These are phyloP conservation scores for Phytophthora tentaculata DNA, from an alignment of 352 stramenopile genomes.

Conservation along the genomic window DNA sequence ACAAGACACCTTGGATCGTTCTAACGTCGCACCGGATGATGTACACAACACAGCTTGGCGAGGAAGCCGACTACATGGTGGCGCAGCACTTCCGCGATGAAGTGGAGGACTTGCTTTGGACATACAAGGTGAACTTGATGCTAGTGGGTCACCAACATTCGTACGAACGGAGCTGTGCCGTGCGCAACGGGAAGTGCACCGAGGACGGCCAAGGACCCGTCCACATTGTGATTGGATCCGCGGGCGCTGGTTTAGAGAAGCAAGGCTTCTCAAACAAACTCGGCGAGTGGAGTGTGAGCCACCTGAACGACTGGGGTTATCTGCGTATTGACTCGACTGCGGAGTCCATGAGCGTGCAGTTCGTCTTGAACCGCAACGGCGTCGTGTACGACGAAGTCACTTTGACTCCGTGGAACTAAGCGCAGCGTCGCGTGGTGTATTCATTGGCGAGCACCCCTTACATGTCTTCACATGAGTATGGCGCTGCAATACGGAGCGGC, in stretches of 20 bases:
- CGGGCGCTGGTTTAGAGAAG: constrained; percentile 74
- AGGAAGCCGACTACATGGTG: constrained; percentile 73
- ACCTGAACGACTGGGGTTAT: constrained; percentile 84
- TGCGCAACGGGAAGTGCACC: constrained; percentile 76
- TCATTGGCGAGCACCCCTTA: constrained; percentile 3
- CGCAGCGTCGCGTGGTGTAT: constrained; percentile 7
- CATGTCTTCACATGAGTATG: constrained; percentile 1
- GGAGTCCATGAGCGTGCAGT: constrained; percentile 74
- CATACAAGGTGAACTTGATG: constrained; percentile 91
- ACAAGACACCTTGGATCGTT: constrained; percentile 91
- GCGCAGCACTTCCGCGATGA: constrained; percentile 84
- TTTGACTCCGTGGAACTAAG: constrained; percentile 60
- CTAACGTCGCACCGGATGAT: constrained; percentile 93
- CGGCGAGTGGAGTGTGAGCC: constrained; percentile 81
- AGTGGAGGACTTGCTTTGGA: constrained; percentile 90
- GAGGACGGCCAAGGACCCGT: constrained; percentile 75
- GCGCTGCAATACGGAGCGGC: not conserved
- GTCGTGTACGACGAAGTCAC: constrained; percentile 80
- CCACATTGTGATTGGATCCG: constrained; percentile 89
- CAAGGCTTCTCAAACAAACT: constrained; percentile 69
- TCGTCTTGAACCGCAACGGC: constrained; percentile 83
- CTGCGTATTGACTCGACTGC: constrained; percentile 68
- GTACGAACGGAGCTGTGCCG: constrained; percentile 91
- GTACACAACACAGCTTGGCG: constrained; percentile 83
- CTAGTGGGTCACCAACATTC: constrained; percentile 93